Percentiles rank a stretch among this genome's conserved stretches.
Conservation (phyloP, 2,329 filamentous ascomycete species). For the Pseudogymnoascus sp. region DNA sequence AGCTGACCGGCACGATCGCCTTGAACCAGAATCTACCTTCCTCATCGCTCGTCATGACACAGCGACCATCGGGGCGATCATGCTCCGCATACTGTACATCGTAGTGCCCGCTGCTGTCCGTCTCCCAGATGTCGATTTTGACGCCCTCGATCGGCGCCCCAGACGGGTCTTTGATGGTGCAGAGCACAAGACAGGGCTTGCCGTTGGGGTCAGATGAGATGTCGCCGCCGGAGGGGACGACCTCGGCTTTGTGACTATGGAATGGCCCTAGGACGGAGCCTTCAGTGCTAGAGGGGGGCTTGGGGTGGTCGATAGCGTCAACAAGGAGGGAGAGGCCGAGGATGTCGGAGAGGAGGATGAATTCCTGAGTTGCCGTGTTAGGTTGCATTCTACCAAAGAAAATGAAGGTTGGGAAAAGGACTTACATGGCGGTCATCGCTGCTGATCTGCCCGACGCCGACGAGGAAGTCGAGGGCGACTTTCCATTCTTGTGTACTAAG, state of each 20-base stretch:
- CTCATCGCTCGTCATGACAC: constrained; percentile 58
- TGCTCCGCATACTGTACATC: constrained; percentile 67
- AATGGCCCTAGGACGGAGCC: constrained; percentile 76
- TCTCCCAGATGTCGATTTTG: constrained; percentile 79
- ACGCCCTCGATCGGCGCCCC: constrained; percentile 56
- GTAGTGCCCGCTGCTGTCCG: constrained; percentile 70
- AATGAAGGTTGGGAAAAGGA: neutral
- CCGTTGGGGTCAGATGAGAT: constrained; percentile 64
- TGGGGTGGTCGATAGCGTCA: constrained; percentile 77
- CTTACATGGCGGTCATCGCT: too few relatives aligned
- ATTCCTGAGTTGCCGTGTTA: constrained; percentile 43
- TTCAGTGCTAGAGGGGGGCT: constrained; percentile 60
- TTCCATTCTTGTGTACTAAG: too few relatives aligned
- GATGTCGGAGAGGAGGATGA: constrained; percentile 73
- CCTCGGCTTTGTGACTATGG: constrained; percentile 68
- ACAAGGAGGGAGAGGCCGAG: constrained; percentile 72
- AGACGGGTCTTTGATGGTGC: constrained; percentile 56
- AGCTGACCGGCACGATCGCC: constrained; percentile 75
- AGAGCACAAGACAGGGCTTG: constrained; percentile 63
- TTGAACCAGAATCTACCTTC: constrained; percentile 78
- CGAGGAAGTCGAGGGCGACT: too few relatives aligned
- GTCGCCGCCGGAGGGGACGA: constrained; percentile 43
- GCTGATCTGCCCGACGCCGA: too few relatives aligned
- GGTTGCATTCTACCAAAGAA: neutral
- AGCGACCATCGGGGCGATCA: constrained; percentile 59